These are phyloP conservation scores for Boletus rubropictus DNA, from an alignment of 768 basidiomycete species.

Conservation along the genomic window DNA sequence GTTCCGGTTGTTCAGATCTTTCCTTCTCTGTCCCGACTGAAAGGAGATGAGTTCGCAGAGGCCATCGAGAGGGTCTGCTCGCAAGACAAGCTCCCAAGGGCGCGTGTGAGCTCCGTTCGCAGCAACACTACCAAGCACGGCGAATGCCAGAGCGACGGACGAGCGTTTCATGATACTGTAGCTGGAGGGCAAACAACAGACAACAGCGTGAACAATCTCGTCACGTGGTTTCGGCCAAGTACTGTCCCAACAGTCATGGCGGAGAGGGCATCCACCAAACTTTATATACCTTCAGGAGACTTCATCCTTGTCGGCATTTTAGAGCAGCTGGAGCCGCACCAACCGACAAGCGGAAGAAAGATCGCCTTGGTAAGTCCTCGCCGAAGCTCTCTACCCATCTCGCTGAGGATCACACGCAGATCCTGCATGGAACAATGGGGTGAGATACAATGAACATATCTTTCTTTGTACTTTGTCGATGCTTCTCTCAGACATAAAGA, in stretches of 20 bases:
- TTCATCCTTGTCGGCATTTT: slow-evolving; percentile 52
- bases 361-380: slow-evolving; percentile 54
- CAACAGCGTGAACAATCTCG: slow-evolving; percentile 5
- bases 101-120: slow-evolving; percentile 59
- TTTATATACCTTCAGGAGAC: slow-evolving; percentile 42
- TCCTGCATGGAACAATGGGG: slow-evolving; percentile 79
- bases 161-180: slow-evolving; percentile 12
- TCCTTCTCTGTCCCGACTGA: slow-evolving; percentile 17
- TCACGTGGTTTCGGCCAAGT: too few relatives aligned
- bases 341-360: slow-evolving; percentile 51
- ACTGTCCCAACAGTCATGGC: slow-evolving; percentile 9
- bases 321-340: slow-evolving; percentile 50
- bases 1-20: slow-evolving; percentile 9
- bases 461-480: not conserved
- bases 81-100: slow-evolving; percentile 48
- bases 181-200: not conserved
- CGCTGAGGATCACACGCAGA: slow-evolving; percentile 39
- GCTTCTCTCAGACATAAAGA: slow-evolving; percentile 63
- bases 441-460: slow-evolving; percentile 29
- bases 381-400: slow-evolving; percentile 3
- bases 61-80: slow-evolving; percentile 13
- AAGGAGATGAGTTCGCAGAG: slow-evolving; percentile 19
- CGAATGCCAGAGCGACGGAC: slow-evolving; percentile 1
- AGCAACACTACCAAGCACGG: not conserved
- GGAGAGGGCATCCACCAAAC: slow-evolving; percentile 40